Conservation (phyloP, 2,329 filamentous ascomycete species). For the Torrubiella hemipterigena region DNA sequence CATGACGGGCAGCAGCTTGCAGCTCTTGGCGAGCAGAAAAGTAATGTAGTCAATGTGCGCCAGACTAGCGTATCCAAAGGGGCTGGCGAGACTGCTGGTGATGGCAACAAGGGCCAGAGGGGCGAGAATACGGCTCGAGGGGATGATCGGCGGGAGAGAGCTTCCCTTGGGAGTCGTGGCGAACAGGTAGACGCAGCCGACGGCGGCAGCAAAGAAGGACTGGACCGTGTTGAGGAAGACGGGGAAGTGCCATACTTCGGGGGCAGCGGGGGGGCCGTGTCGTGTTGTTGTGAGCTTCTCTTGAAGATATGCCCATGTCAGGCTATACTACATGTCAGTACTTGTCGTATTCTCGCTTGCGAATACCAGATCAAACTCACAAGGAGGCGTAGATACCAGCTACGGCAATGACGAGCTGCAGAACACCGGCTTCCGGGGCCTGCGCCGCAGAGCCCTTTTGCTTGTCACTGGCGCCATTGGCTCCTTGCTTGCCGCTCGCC, state of each 20-base stretch:
- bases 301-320: conserved; percentile 94
- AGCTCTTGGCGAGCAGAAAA: conserved; percentile 92
- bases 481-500: conserved; percentile 16
- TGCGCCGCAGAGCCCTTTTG: conserved; percentile 15
- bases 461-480: conserved; percentile 13
- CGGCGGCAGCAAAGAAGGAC: conserved; percentile 73
- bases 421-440: conserved; percentile 45
- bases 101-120: conserved; percentile 78
- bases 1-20: conserved; percentile 99
- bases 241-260: conserved; percentile 80
- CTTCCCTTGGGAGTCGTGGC: conserved; percentile 39
- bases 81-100: conserved; percentile 80
- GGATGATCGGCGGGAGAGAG: conserved; percentile 57
- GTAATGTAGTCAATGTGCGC: conserved; percentile 96
- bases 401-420: conserved; percentile 78
- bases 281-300: conserved; percentile 92
- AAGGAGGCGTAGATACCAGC: conserved; percentile 94
- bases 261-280: conserved; percentile 53
- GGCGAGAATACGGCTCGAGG: conserved; percentile 58
- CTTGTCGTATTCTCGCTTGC: too few relatives aligned
- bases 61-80: conserved; percentile 87
- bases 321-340: conserved; percentile 33
- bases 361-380: too few relatives aligned
- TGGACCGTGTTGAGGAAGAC: conserved; percentile 96
- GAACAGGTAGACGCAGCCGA: conserved; percentile 70